phyloP scores from a whole-genome alignment of 345 rosid genomes.

The Angophora floribunda region DNA sequence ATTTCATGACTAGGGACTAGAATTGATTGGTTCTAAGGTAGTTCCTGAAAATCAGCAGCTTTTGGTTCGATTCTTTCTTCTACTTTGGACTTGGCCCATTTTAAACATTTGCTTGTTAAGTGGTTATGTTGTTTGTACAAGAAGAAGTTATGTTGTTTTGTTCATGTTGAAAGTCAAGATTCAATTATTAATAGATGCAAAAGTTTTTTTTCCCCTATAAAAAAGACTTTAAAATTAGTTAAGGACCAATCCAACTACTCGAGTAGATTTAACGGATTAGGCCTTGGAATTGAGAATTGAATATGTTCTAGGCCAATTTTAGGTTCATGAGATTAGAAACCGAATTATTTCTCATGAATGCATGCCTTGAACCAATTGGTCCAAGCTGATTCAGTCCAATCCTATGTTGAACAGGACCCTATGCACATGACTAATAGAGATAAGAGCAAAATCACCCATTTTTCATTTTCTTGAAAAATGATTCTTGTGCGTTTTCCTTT shows the following conservation, averaged over 20 bases:
- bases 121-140: too few relatives aligned
- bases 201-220: too few relatives aligned
- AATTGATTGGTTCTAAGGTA: too few relatives aligned
- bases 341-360: neutral
- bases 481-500: neutral
- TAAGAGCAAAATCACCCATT: neutral
- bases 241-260: neutral
- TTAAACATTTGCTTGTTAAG: neutral
- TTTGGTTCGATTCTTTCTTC: too few relatives aligned
- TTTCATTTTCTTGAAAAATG: too few relatives aligned
- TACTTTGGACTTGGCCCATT: too few relatives aligned
- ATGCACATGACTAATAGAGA: too few relatives aligned
- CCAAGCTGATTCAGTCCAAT: too few relatives aligned
- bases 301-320: fast-evolving
- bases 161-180: neutral
- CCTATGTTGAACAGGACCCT: too few relatives aligned
- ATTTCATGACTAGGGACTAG: neutral
- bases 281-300: too few relatives aligned
- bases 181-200: neutral
- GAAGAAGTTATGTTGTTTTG: neutral
- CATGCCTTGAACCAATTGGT: too few relatives aligned
- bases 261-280: neutral
- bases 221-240: neutral
- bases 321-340: neutral
- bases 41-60: too few relatives aligned